Percentiles rank a stretch among this genome's conserved stretches.
Conservation (phyloP, 257 asterid genomes). For the Leonotis leonurus region DNA sequence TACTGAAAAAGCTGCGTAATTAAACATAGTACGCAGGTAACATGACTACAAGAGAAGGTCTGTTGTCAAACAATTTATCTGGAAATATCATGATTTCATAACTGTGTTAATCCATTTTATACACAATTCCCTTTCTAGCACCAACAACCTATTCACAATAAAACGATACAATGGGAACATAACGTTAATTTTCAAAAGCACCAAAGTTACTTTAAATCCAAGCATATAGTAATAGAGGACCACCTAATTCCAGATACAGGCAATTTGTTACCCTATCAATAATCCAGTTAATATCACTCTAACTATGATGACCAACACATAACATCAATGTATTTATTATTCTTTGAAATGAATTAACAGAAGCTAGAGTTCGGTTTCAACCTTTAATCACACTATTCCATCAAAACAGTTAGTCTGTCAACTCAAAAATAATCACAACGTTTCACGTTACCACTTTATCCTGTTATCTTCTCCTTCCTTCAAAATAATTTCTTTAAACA, state of each 20-base stretch:
- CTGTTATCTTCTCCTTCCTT: not conserved
- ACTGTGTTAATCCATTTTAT: not conserved
- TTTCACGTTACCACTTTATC: not conserved
- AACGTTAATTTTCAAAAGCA: not conserved
- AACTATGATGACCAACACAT: not conserved
- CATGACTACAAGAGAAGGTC: too few relatives aligned
- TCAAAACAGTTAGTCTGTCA: not conserved
- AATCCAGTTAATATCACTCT: not conserved
- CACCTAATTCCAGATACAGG: constrained; percentile 2
- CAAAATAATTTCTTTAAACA: constrained; percentile 4
- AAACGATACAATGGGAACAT: not conserved
- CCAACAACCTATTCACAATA: not conserved
- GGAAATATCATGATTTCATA: not conserved
- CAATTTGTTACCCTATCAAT: not conserved
- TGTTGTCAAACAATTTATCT: not conserved
- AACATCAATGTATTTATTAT: not conserved
- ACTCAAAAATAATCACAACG: not conserved
- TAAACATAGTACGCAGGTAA: not conserved
- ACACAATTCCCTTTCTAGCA: not conserved
- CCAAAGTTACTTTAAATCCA: constrained; percentile 1
- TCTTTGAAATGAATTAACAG: not conserved
- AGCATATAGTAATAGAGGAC: not conserved
- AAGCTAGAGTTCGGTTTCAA: not conserved
- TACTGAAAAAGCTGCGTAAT: not conserved
- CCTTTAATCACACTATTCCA: not conserved